Base-by-base conservation (phyloP, 805 yeast genomes). In the Monosporozyma aquatica region DNA sequence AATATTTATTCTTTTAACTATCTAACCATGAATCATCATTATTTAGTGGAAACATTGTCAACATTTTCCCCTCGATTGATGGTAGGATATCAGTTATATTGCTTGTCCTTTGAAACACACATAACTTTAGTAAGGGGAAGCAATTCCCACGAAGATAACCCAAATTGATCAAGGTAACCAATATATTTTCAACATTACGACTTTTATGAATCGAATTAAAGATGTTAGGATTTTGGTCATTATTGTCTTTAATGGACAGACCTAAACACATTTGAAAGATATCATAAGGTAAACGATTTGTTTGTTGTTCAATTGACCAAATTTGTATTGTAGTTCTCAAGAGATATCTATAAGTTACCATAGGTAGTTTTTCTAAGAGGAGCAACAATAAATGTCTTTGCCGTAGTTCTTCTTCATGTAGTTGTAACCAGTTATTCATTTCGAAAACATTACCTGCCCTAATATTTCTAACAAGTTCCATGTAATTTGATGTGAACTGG, bases 281-380 rank as follows among this genome's bases (percentile, higher is more conserved):
- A 11, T 49, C 37, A 40, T 59, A 62, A 2, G 61, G 55, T 3
- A 61, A 34, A 43, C 58, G 59, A 28, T 59, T 59, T 1, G 52
- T 33, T 14, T 43, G 41, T 30, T 48, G 44, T 6, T 52, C 43
- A 8, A 55, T 39, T 3, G 53, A 45, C 43, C 48, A 53, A 2
- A 45, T 38, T 21, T 41, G 43, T 13, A 61, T 44, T 10, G 52
- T 46, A 2, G 40, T 43, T 38, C 54, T 51, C 6, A 63, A 22
- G 13, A 59, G 43, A 42, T 72, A 71, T 42, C 78, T 58, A 14
- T 72, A 55, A 0, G 72, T 51, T 2, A 74, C 49, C 29, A 74
- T 53, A 7, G 67, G 62, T 11, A 67, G 49, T 47, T 71, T 73
- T 35, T 71, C 69, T n/a, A 64, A 49, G 13, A 74, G 48, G 21